These are phyloP conservation scores for Halophytophthora polymorphica DNA, from an alignment of 352 stramenopile genomes.

Conservation along the genomic window DNA sequence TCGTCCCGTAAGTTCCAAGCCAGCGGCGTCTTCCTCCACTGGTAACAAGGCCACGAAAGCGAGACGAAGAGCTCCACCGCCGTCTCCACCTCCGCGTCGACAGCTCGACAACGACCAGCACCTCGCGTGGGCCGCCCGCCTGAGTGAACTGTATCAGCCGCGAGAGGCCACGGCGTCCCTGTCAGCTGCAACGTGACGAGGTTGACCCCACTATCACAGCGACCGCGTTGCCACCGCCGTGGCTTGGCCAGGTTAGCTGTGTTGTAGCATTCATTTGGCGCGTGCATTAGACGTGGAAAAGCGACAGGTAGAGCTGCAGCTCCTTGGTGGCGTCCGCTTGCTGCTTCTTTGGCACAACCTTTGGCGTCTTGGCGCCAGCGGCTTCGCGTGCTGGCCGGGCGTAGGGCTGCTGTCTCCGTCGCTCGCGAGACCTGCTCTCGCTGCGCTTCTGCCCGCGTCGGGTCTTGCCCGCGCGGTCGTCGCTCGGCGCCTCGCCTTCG, in stretches of 20 bases:
- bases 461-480: slow-evolving; percentile 1
- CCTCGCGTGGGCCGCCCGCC: slow-evolving; percentile 52
- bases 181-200: neutral
- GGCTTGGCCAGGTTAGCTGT: no score
- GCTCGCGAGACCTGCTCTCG: neutral
- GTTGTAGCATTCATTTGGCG: neutral
- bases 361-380: slow-evolving; percentile 6
- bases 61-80: neutral
- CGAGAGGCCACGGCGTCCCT: slow-evolving; percentile 1
- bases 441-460: slow-evolving; percentile 5
- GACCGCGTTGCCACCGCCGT: no score
- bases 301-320: slow-evolving; percentile 52
- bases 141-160: slow-evolving; percentile 53
- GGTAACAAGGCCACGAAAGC: slow-evolving; percentile 3
- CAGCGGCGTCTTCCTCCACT: neutral
- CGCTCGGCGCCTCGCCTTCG: slow-evolving; percentile 10
- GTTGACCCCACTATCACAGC: neutral
- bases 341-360: slow-evolving; percentile 1
- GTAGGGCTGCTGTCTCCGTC: slow-evolving; percentile 27
- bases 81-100: slow-evolving; percentile 2
- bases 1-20: no score
- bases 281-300: slow-evolving; percentile 38
- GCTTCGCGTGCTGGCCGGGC: slow-evolving; percentile 3
- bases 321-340: slow-evolving; percentile 34
- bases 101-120: slow-evolving; percentile 41